Percentiles rank a stretch among this genome's conserved stretches.
Evolutionary conservation across 2,329 filamentous ascomycete species (phyloP).

Genomic region (Xylaria sp.): DNA sequence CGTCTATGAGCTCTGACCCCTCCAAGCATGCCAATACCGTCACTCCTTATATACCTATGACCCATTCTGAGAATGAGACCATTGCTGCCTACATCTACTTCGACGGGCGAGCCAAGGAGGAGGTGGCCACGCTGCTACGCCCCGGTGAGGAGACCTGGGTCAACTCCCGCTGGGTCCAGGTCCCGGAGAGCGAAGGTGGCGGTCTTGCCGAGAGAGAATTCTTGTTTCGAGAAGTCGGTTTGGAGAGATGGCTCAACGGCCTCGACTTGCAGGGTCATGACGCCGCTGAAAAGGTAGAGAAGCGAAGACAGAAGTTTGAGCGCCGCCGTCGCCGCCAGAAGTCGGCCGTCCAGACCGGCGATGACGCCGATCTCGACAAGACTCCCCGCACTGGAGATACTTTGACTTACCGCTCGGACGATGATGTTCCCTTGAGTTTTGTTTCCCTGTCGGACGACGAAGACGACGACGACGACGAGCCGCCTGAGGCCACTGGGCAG

Average conservation of each 20-base stretch:
- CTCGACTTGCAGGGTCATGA: conserved; percentile 94
- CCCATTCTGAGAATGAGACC: conserved; percentile 92
- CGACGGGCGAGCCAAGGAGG: conserved; percentile 92
- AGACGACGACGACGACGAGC: conserved; percentile 78
- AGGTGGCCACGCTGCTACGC: conserved; percentile 91
- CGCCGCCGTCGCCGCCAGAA: conserved; percentile 73
- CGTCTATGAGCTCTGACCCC: conserved; percentile 61
- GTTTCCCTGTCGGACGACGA: conserved; percentile 78
- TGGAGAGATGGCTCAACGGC: conserved; percentile 96
- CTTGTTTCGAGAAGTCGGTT: conserved; percentile 92
- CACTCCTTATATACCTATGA: conserved; percentile 89
- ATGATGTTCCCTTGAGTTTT: conserved; percentile 74
- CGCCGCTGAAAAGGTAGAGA: conserved; percentile 88
- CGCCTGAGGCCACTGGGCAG: conserved; percentile 93
- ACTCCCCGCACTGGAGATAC: conserved; percentile 64
- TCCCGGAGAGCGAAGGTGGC: conserved; percentile 89
- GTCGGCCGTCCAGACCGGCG: conserved; percentile 53
- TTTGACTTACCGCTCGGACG: conserved; percentile 82
- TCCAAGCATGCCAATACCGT: conserved; percentile 66
- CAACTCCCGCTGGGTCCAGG: conserved; percentile 96
- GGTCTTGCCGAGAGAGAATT: conserved; percentile 97
- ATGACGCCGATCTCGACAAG: conserved; percentile 53
- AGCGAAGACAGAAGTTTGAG: conserved; percentile 82
- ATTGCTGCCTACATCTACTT: conserved; percentile 99
- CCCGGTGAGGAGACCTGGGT: conserved; percentile 99